Evolutionary conservation across 2,329 filamentous ascomycete genomes (phyloP), one percentile per base, ranked within the genome.

Genomic region (Drechslerella dactyloides): DNA sequence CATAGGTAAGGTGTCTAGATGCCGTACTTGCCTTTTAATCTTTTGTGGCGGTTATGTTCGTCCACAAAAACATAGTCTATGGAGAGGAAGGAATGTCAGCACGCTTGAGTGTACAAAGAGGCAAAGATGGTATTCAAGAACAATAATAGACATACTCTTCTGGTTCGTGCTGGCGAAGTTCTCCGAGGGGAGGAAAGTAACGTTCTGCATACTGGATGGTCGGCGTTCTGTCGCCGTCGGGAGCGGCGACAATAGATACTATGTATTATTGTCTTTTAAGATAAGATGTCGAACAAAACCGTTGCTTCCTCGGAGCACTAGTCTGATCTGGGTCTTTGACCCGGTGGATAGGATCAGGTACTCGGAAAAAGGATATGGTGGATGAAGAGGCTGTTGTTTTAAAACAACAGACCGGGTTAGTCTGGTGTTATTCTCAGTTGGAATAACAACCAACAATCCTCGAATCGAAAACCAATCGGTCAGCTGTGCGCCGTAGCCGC

Each of bases 31-130:
- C 91, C 91, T 85, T 97, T 97, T 74, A 97, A 83, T 77, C 93
- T 87, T 82, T 97, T 97, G 81, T 97, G 94, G 74, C 94, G 89
- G 82, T 97, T 97, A 81, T 97, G 94, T 80, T 97, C 93, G 80
- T 97, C 93, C 66, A 97, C 94, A 79, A 97, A 97, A 77, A 97
- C 94, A 90, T 97, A 97, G 80, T 97, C 93, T 96, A 78, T 59
- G 19, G 13, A 50, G 4, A 54, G n/a, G n/a, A 24, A 17, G 13
- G 27, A 19, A 30, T 24, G 30, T 19, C 11, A 56, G 40, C 64
- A 56, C 65, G 24, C 46, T 40, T 53, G 13, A 21, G 4, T 10
- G 7, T 5, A 48, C 15, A 5, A 19, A 74, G 79, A 74, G 78
- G 74, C 27, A 21, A 6, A 23, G 3, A 15, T 46, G 27, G 51